These are phyloP conservation scores for Rhinocladiella similis DNA, from an alignment of 2,329 filamentous ascomycete species.

Conservation along the genomic window DNA sequence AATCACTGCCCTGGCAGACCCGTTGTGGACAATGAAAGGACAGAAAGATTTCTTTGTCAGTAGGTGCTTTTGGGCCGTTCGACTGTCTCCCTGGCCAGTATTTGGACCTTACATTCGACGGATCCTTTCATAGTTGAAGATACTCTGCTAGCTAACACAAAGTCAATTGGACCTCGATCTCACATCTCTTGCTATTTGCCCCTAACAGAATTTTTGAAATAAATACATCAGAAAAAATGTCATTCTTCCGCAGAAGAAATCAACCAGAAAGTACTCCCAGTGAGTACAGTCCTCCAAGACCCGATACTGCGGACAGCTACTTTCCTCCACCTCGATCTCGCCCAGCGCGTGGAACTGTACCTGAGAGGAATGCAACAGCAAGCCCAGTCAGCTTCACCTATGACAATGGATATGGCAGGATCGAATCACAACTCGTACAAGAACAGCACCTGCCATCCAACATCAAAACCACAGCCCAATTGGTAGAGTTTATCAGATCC, in stretches of 20 bases:
- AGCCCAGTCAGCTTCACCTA: conserved; percentile 9
- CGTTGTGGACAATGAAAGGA: not conserved
- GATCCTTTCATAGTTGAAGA: not conserved
- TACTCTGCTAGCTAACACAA: not conserved
- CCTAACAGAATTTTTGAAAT: not conserved
- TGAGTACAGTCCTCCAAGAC: not conserved
- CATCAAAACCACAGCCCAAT: conserved; percentile 13
- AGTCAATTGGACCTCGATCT: no score
- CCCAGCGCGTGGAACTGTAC: not conserved
- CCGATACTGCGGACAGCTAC: not conserved
- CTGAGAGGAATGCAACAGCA: not conserved
- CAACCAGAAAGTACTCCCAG: not conserved
- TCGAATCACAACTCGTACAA: conserved; percentile 8
- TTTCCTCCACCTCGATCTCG: not conserved
- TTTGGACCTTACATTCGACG: not conserved
- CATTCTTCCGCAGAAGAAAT: not conserved
- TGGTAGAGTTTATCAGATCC: conserved; percentile 10
- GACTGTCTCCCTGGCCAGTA: not conserved
- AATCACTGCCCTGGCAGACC: no score
- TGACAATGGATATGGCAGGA: conserved; percentile 17
- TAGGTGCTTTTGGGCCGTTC: not conserved
- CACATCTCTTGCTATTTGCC: not conserved
- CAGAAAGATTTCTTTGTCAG: not conserved
- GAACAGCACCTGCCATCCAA: conserved; percentile 7
- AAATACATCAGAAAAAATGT: not conserved